These are phyloP conservation scores for Herpetospermum pedunculosum DNA, from an alignment of 306 rosid species.

Conservation along the genomic window DNA sequence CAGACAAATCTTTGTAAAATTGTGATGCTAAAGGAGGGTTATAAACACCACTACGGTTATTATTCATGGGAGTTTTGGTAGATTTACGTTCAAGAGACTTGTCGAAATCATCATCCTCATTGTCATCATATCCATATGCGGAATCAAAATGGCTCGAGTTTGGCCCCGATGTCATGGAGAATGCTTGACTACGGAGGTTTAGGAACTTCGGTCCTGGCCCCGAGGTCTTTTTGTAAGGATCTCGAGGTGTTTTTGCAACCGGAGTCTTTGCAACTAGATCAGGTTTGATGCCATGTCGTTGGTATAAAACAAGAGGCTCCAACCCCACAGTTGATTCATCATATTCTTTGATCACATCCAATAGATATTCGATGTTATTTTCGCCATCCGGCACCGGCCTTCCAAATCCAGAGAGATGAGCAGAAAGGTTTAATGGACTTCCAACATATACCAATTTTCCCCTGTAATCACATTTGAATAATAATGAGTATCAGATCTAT, in stretches of 20 bases:
- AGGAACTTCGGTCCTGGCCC: constrained; percentile 32
- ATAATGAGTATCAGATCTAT: neutral
- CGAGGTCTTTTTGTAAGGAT: constrained; percentile 27
- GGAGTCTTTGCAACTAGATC: constrained; percentile 44
- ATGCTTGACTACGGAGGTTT: constrained; percentile 42
- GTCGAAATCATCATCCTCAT: constrained; percentile 38
- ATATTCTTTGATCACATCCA: constrained; percentile 76
- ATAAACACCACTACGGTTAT: constrained; percentile 33
- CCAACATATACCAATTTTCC: constrained; percentile 73
- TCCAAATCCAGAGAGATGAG: constrained; percentile 62
- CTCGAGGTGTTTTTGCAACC: constrained; percentile 28
- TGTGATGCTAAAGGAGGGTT: constrained; percentile 69
- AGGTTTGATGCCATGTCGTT: constrained; percentile 58
- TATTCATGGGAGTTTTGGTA: constrained; percentile 34
- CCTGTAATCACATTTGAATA: constrained; percentile 23
- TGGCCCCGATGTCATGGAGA: constrained; percentile 30
- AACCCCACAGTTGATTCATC: constrained; percentile 75
- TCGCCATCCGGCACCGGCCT: constrained; percentile 80
- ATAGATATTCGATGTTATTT: constrained; percentile 57
- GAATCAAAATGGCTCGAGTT: constrained; percentile 27
- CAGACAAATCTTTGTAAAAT: constrained; percentile 69
- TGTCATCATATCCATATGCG: constrained; percentile 18
- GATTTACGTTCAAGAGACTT: constrained; percentile 62
- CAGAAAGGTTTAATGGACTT: constrained; percentile 40
- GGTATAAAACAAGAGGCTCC: constrained; percentile 62